Percentiles rank a stretch among this genome's conserved stretches.
Conservation (phyloP, 2,329 filamentous ascomycete genomes). For the Sporothrix sp. region DNA sequence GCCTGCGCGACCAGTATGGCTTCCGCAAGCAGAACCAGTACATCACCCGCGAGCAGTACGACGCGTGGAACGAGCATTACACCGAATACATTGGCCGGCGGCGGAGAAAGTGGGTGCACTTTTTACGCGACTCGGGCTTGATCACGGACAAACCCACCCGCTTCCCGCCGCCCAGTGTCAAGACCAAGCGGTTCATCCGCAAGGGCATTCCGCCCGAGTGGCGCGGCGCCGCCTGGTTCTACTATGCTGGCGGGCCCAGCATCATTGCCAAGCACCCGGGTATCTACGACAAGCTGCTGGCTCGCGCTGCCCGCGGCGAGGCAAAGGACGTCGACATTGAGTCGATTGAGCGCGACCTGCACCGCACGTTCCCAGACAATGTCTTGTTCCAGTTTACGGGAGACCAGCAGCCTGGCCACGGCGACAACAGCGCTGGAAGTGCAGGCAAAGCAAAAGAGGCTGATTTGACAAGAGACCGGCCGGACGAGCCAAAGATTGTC, state of each 20-base stretch:
- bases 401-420: constrained; percentile 20
- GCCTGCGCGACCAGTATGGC: constrained; percentile 69
- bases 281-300: constrained; percentile 63
- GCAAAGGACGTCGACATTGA: constrained; percentile 69
- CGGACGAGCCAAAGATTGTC: constrained; percentile 65
- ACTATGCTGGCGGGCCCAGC: constrained; percentile 79
- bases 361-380: constrained; percentile 93
- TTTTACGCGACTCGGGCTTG: constrained; percentile 68
- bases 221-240: constrained; percentile 95
- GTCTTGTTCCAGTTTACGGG: constrained; percentile 60
- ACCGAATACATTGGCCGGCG: constrained; percentile 64
- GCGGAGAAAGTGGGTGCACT: constrained; percentile 68
- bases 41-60: constrained; percentile 66
- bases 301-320: constrained; percentile 32
- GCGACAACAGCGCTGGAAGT: neutral
- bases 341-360: constrained; percentile 85
- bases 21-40: constrained; percentile 84
- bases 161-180: constrained; percentile 72
- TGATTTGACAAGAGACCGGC: constrained; percentile 25
- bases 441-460: neutral
- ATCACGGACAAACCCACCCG: constrained; percentile 60
- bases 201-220: constrained; percentile 93
- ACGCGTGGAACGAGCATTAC: constrained; percentile 70
- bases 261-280: constrained; percentile 67
- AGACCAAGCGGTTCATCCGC: constrained; percentile 80